Evolutionary conservation across 345 rosid genomes (phyloP).

Genomic region (Psidium friedrichsthalianum): DNA sequence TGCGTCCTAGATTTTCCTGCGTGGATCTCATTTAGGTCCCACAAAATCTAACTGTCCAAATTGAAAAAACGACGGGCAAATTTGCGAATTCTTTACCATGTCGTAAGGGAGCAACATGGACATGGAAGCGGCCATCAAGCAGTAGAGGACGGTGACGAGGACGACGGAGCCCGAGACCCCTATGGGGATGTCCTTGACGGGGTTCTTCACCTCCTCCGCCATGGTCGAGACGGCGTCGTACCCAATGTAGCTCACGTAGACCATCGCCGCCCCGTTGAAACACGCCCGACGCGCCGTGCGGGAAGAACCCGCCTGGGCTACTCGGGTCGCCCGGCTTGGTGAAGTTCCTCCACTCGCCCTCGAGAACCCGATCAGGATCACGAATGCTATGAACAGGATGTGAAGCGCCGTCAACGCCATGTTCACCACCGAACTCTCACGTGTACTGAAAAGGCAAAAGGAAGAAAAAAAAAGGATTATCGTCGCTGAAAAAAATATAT

Average conservation of each 20-base stretch:
- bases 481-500: not conserved
- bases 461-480: not conserved
- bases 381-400: constrained; percentile 61
- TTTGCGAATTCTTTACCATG: constrained; percentile 20
- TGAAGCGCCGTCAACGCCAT: constrained; percentile 67
- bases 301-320: constrained; percentile 60
- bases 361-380: constrained; percentile 64
- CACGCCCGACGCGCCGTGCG: constrained; percentile 66
- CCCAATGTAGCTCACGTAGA: constrained; percentile 81
- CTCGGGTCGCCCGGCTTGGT: constrained; percentile 32
- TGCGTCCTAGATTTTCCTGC: not conserved
- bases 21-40: not conserved
- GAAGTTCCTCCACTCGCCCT: constrained; percentile 53
- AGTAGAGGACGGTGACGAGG: constrained; percentile 68
- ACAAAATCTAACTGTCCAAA: not conserved
- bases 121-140: constrained; percentile 93
- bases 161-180: constrained; percentile 84
- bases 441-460: constrained; percentile 22
- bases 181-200: constrained; percentile 75
- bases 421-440: constrained; percentile 76
- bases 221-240: constrained; percentile 95
- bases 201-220: constrained; percentile 84
- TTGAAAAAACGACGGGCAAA: not conserved
- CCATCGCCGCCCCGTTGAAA: constrained; percentile 74
- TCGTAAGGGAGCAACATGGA: constrained; percentile 89